Evolutionary conservation across 2,329 filamentous ascomycete species (phyloP).

Genomic region (Fusarium redolens): DNA sequence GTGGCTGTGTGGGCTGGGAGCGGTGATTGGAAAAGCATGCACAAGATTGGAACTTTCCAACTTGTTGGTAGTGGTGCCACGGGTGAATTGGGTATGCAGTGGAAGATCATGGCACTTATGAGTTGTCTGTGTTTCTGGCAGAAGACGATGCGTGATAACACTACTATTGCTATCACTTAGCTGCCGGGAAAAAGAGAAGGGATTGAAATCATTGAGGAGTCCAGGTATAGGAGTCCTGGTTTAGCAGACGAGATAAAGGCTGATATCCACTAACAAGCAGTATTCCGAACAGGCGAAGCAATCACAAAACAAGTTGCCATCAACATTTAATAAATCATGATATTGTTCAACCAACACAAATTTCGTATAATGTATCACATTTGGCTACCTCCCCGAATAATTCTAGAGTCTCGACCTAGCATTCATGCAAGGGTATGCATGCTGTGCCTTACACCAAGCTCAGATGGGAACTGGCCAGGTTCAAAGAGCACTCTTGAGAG

Average conservation of each 20-base stretch:
- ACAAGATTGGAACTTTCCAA: slow-evolving; percentile 31
- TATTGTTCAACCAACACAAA: background rate
- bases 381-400: background rate
- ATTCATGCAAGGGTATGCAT: background rate
- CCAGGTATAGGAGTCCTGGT: too few species aligned
- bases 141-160: background rate
- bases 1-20: slow-evolving; percentile 26
- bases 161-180: background rate
- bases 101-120: slow-evolving; percentile 32
- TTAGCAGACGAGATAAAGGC: background rate
- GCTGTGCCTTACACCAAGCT: slow-evolving; percentile 8
- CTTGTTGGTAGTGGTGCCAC: slow-evolving; percentile 31
- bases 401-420: background rate
- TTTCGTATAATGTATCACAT: background rate
- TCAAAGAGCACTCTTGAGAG: background rate
- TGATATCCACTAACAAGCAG: background rate
- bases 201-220: background rate
- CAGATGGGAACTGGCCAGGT: background rate
- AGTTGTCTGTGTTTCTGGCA: slow-evolving; percentile 33
- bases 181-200: too few species aligned
- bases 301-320: background rate
- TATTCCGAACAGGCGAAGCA: background rate
- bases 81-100: slow-evolving; percentile 27
- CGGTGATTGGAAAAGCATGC: slow-evolving; percentile 14
- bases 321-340: background rate